A percentile compares a stretch with the other conserved stretches of the same genome.
phyloP scores from a whole-genome alignment of 495 filamentous ascomycete species.

The Annulohypoxylon stygium region DNA sequence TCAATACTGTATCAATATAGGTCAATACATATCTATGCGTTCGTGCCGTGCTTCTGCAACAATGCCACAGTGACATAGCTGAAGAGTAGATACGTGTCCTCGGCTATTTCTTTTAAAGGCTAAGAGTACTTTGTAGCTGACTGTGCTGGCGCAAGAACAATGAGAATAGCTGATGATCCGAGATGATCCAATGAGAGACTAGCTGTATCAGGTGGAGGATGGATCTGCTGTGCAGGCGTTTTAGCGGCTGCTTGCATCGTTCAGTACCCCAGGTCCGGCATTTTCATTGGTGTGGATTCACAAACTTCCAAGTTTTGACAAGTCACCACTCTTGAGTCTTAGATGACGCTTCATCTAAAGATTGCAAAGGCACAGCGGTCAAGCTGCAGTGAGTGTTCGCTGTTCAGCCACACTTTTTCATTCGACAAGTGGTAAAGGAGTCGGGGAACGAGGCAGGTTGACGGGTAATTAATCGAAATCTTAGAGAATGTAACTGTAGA shows the following conservation, averaged over 20 bases:
- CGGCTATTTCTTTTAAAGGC: conserved; percentile 1
- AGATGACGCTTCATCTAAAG: conserved; percentile 7
- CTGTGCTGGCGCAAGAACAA: not conserved
- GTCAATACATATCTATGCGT: not conserved
- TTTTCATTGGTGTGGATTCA: conserved; percentile 2
- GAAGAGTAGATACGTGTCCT: conserved; percentile 26
- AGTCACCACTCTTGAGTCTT: not conserved
- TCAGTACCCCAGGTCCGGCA: conserved; percentile 13
- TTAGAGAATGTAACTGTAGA: conserved; percentile 17
- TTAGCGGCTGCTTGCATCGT: conserved; percentile 26
- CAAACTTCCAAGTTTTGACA: not conserved
- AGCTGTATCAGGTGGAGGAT: conserved; percentile 14
- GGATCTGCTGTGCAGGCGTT: conserved; percentile 29
- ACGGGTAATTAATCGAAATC: conserved; percentile 32
- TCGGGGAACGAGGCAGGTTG: conserved; percentile 18
- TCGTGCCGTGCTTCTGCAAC: conserved; percentile 4
- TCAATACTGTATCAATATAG: not conserved
- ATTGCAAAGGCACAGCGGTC: not conserved
- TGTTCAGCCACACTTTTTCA: conserved; percentile 25
- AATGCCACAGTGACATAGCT: not conserved
- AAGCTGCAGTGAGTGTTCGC: not conserved
- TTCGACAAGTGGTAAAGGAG: not conserved
- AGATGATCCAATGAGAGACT: conserved; percentile 16
- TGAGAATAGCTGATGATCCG: not conserved
- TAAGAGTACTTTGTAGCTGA: conserved; percentile 2